Evolutionary conservation across 371 early-diverging fungal genomes (phyloP), one percentile per base, ranked within the genome.

Genomic region (Lichtheimia ornata): DNA sequence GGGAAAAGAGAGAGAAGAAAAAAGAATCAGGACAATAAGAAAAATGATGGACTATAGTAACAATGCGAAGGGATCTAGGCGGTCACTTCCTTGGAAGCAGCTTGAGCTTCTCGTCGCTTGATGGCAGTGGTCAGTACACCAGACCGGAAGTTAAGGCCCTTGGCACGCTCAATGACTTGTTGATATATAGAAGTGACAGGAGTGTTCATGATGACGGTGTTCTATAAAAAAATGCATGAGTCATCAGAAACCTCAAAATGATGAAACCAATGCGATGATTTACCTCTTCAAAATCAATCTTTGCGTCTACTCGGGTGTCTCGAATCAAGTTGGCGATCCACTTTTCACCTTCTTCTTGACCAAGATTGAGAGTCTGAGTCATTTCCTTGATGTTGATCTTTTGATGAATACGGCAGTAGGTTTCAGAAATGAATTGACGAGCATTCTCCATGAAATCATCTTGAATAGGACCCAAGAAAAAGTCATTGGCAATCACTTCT

Each of bases 261-360:
- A 7, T 4, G 9, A 24, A 25, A 12, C 49, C 22, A 22, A 53
- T 45, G 13, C 42, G 30, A 51, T 51, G 12, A 43, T 70, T 60
- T 63, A 89, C 89, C 66, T 87, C 92, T 79, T 94, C 84, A 66
- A 91, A 90, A 73, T 97, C 95, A 69, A 97, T 92, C 88, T 97
- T 97, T 69, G 96, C 97, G 61, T 97, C 96, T 64, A 96, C 92
- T 59, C 95, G 85, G 22, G 95, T 94, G 66, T 96, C 93, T 49
- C 96, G 87, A 72, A 97, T 95, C 70, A 97, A 82, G 84, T 97
- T 93, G 56, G 94, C 96, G 54, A 97, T 93, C 96, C 96, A 96
- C 75, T 95, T 95, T 75, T 96, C 96, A 53, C 95, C 96, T 71
- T 92, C 93, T 62, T 92, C 94, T 70, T 89, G 88, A 67, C 79